Base-by-base conservation (phyloP, 1,284 basidiomycete genomes). In the Puccinia polysora region DNA sequence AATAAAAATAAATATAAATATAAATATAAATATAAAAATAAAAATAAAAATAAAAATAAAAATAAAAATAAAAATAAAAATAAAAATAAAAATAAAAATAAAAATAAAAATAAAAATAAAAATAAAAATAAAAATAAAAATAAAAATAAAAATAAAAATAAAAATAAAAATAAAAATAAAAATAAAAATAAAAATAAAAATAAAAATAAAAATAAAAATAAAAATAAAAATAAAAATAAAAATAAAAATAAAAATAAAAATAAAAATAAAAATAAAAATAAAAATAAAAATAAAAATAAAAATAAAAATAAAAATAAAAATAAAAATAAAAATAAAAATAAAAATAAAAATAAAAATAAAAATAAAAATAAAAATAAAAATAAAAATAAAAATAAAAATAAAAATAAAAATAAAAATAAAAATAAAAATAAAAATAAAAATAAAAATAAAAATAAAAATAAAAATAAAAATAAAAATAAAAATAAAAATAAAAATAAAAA, bases 131-230 rank as follows among this genome's bases (percentile, higher is more conserved):
- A 52, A 52, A 14, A 52, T 15, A 52, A 10, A 52, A 14, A 52
- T 15, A 52, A 52, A 52, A 14, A 10, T 15, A 52, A 52, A 52
- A 14, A 52, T 15, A 52, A 10, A 52, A 14, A 52, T 15, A 52
- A 52, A 52, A 8, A 10, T 15, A 52, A 14, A 52, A 52, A 52
- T 15, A 52, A 52, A 15, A 15, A 52, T 15, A 52, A 52, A 52
- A 52, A 15, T 52, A 52, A 52, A 52, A 52, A 12, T 15, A 52
- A 52, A 52, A 12, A 52, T 15, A 52, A 15, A n/a, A 45, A 45
- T 10, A 45, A 45, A 45, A n/a, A 10, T 10, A 45, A 45, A 45
- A 45, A 45, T 10, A 10, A 10, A 45, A 45, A 45, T 45, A 10
- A 45, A 45, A 45, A 10, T 10, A n/a, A 45, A 45, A 45, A 10